Evolutionary conservation across 768 basidiomycete species (phyloP).

Genomic region (Phylloporus sp.): DNA sequence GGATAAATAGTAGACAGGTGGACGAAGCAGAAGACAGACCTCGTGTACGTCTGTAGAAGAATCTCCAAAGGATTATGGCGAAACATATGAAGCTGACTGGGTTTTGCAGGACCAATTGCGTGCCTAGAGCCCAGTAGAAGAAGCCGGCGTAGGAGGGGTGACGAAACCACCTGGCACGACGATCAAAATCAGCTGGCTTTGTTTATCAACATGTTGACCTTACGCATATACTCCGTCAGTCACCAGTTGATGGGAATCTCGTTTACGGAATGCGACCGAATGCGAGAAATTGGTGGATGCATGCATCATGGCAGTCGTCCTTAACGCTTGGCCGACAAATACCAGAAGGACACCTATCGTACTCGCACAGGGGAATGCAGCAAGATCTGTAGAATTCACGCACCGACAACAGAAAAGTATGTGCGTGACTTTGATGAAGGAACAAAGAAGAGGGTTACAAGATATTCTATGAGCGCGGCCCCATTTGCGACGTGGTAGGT

Average conservation of each 20-base stretch:
- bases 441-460: constrained; percentile 61
- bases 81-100: constrained; percentile 67
- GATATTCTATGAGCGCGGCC: constrained; percentile 74
- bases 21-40: constrained; percentile 45
- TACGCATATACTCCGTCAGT: constrained; percentile 88
- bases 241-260: constrained; percentile 70
- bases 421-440: constrained; percentile 57
- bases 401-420: constrained; percentile 59
- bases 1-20: constrained; percentile 2
- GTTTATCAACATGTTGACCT: constrained; percentile 27
- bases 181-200: not conserved
- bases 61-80: constrained; percentile 67
- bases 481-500: constrained; percentile 83
- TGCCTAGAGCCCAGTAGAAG: constrained; percentile 96
- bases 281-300: constrained; percentile 94
- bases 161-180: constrained; percentile 45
- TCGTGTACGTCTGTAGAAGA: constrained; percentile 78
- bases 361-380: not conserved
- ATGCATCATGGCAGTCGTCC: constrained; percentile 94
- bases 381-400: constrained; percentile 16
- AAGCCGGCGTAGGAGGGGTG: constrained; percentile 98
- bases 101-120: constrained; percentile 89
- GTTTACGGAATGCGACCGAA: constrained; percentile 71
- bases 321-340: constrained; percentile 65
- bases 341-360: constrained; percentile 59